phyloP scores from a whole-genome alignment of 2,329 filamentous ascomycete genomes.

The Pseudogymnoascus sp. region DNA sequence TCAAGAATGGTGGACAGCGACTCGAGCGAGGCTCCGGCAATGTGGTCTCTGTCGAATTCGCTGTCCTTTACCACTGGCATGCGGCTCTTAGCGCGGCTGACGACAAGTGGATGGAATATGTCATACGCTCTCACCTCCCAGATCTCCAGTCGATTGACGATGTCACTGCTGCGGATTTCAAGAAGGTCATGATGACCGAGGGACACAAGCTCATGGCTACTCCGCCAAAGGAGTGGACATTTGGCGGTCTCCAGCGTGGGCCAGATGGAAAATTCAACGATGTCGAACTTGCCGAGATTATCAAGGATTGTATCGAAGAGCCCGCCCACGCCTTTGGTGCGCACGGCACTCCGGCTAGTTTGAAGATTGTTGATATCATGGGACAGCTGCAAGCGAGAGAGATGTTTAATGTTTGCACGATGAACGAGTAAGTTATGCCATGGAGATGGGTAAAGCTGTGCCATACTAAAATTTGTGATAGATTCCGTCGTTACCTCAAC shows the following conservation, averaged over 20 bases:
- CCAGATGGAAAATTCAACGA: conserved; percentile 37
- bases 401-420: conserved; percentile 41
- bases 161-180: conserved; percentile 34
- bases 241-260: conserved; percentile 33
- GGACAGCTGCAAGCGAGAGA: conserved; percentile 39
- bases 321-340: conserved; percentile 45
- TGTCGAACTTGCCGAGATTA: conserved; percentile 35
- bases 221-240: conserved; percentile 34
- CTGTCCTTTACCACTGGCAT: conserved; percentile 41
- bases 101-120: conserved; percentile 37
- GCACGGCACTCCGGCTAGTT: conserved; percentile 37
- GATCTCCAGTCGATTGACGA: conserved; percentile 37
- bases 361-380: conserved; percentile 41
- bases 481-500: conserved; percentile 44
- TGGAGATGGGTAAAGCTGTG: background rate
- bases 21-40: conserved; percentile 37
- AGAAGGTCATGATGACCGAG: conserved; percentile 33
- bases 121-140: conserved; percentile 30
- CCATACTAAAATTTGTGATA: conserved; percentile 19
- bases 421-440: conserved; percentile 37
- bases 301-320: conserved; percentile 40
- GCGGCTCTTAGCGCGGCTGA: conserved; percentile 37
- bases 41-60: conserved; percentile 39
- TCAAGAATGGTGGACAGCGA: conserved; percentile 33
- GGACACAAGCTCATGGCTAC: conserved; percentile 31